Percentiles rank a stretch among this genome's conserved stretches.
phyloP scores from a whole-genome alignment of 495 filamentous ascomycete genomes.

The Daldinia vernicosa region DNA sequence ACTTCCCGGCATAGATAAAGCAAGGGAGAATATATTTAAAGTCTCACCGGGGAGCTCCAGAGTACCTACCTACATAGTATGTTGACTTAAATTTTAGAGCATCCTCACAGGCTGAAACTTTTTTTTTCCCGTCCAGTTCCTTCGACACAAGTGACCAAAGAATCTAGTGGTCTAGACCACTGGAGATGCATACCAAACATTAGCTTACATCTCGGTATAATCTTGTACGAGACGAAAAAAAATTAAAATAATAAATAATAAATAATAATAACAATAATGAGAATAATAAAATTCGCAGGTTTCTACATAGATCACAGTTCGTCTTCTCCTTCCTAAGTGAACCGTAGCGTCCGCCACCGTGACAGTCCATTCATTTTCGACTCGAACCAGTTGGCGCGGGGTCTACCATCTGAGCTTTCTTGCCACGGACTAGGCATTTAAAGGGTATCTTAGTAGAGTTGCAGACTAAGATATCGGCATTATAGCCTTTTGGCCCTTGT shows the following conservation, averaged over 20 bases:
- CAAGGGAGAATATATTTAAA: slow-evolving; percentile 21
- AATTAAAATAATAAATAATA: background rate
- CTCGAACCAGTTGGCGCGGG: slow-evolving; percentile 5
- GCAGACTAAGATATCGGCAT: slow-evolving; percentile 25
- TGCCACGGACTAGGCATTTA: slow-evolving; percentile 20
- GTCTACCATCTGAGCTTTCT: slow-evolving; percentile 17
- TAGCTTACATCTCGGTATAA: slow-evolving; percentile 7
- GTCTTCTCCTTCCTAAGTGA: slow-evolving; percentile 32
- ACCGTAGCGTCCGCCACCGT: slow-evolving; percentile 23
- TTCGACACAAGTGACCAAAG: slow-evolving; percentile 15
- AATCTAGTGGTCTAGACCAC: slow-evolving; percentile 22
- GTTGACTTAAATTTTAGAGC: no score
- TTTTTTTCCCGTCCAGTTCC: slow-evolving; percentile 2
- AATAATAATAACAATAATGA: no score
- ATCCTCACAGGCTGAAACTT: no score
- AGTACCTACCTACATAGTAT: no score
- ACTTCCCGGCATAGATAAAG: slow-evolving; percentile 17
- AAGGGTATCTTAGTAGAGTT: slow-evolving; percentile 18
- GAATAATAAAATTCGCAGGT: background rate
- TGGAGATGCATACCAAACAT: slow-evolving; percentile 9
- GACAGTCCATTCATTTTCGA: slow-evolving; percentile 7
- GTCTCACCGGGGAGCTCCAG: background rate
- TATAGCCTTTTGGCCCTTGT: slow-evolving; percentile 11
- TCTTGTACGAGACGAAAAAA: background rate
- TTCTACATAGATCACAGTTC: slow-evolving; percentile 16